Conservation (phyloP, 2,329 filamentous ascomycete species). For the Talaromyces rugulosus region DNA sequence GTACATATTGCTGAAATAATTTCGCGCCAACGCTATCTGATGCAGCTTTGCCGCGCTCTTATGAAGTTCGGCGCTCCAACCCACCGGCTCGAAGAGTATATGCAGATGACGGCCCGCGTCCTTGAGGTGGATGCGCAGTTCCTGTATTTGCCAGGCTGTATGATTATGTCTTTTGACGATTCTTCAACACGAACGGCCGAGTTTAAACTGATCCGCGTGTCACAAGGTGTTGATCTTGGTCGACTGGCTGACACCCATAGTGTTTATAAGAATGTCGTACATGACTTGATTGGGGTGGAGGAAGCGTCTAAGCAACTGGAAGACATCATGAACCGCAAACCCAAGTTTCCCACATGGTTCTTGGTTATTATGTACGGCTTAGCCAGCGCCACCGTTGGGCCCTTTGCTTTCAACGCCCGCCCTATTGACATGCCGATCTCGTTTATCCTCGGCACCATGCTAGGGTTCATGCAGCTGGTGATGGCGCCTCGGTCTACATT, state of each 20-base stretch:
- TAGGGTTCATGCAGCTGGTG: conserved; percentile 70
- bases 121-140: conserved; percentile 85
- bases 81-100: conserved; percentile 82
- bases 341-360: conserved; percentile 51
- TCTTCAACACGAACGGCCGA: conserved; percentile 39
- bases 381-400: conserved; percentile 69
- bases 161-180: conserved; percentile 81
- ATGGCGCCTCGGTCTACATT: conserved; percentile 70
- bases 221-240: conserved; percentile 38
- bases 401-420: conserved; percentile 72
- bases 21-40: conserved; percentile 73
- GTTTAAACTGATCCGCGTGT: conserved; percentile 37
- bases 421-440: conserved; percentile 73
- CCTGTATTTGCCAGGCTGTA: conserved; percentile 80
- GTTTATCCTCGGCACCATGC: conserved; percentile 67
- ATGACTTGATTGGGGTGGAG: conserved; percentile 40
- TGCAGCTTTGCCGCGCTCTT: conserved; percentile 76
- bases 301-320: conserved; percentile 38
- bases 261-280: conserved; percentile 43
- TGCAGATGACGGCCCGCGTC: conserved; percentile 80
- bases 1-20: conserved; percentile 66
- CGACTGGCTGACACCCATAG: conserved; percentile 39
- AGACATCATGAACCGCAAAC: conserved; percentile 52
- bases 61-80: conserved; percentile 90
- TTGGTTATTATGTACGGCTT: conserved; percentile 66